Evolutionary conservation across 805 yeast genomes (phyloP).

Genomic region (Hanseniaspora pseudoguilliermondii): DNA sequence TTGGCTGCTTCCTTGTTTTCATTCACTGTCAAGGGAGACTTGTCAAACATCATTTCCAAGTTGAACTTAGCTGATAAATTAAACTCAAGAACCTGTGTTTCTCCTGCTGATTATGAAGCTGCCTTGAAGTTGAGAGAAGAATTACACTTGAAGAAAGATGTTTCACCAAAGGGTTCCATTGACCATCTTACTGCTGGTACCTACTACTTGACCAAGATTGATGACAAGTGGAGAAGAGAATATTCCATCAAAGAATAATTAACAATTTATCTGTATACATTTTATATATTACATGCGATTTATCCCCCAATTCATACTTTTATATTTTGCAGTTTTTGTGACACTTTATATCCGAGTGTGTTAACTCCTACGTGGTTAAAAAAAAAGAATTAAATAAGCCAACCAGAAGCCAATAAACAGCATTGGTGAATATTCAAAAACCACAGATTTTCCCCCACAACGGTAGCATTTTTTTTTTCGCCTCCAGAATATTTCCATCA

Average conservation of each 20-base stretch:
- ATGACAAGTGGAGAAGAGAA: constrained; percentile 77
- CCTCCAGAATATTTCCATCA: no score
- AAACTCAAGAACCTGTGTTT: constrained; percentile 45
- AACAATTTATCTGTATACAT: not conserved
- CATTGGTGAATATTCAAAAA: no score
- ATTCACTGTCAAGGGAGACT: constrained; percentile 67
- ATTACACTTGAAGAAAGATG: constrained; percentile 70
- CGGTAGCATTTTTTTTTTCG: no score
- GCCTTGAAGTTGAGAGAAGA: constrained; percentile 79
- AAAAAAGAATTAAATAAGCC: no score
- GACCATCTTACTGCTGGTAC: constrained; percentile 63
- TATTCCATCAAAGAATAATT: constrained; percentile 55
- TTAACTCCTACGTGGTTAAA: no score
- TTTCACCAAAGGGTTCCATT: constrained; percentile 65
- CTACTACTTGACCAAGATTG: constrained; percentile 71
- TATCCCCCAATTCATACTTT: no score
- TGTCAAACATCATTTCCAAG: constrained; percentile 47
- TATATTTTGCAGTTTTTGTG: no score
- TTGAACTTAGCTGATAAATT: constrained; percentile 60
- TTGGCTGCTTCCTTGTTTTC: constrained; percentile 84
- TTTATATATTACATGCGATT: not conserved
- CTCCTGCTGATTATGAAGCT: constrained; percentile 72
- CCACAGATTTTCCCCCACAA: no score
- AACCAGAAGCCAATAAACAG: no score
- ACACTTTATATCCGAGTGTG: no score